Evolutionary conservation across 2,329 filamentous ascomycete genomes (phyloP).

Genomic region (Neofusicoccum laricinum): DNA sequence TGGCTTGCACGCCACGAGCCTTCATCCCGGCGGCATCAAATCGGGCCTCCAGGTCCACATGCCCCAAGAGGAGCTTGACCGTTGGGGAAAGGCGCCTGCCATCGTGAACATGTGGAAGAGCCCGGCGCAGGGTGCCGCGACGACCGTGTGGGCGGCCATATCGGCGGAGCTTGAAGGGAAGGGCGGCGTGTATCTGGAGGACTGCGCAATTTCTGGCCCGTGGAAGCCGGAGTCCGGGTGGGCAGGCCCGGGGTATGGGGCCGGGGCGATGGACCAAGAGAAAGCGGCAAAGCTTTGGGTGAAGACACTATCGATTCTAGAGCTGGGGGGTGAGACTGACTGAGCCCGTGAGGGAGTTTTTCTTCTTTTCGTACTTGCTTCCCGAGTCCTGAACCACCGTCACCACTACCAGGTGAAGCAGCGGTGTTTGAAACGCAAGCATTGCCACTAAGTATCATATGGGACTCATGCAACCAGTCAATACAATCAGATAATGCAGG

Average conservation of each 20-base stretch:
- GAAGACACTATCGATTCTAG: too few species aligned
- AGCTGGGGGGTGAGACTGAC: too few species aligned
- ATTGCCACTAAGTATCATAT: too few species aligned
- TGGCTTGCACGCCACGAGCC: constrained; percentile 25
- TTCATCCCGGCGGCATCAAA: constrained; percentile 30
- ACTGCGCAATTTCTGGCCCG: constrained; percentile 26
- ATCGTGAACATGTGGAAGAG: constrained; percentile 46
- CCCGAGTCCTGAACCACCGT: too few species aligned
- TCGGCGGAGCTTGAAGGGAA: background rate
- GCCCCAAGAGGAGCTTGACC: too few species aligned
- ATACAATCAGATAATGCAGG: too few species aligned
- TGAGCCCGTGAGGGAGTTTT: too few species aligned
- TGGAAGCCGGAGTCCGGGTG: background rate
- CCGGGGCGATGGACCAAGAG: background rate
- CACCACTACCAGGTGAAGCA: too few species aligned
- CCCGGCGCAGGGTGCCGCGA: constrained; percentile 35
- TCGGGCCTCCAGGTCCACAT: constrained; percentile 41
- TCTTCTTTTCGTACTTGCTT: too few species aligned
- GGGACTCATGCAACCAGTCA: accelerated
- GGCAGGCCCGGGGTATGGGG: background rate
- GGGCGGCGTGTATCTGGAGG: constrained; percentile 37
- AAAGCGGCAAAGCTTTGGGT: background rate
- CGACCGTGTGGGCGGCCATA: constrained; percentile 41
- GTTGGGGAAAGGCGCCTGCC: constrained; percentile 38
- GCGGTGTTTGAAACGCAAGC: too few species aligned